Conservation (phyloP, 176 grass and related monocot genomes). For the Oryza glaberrima region DNA sequence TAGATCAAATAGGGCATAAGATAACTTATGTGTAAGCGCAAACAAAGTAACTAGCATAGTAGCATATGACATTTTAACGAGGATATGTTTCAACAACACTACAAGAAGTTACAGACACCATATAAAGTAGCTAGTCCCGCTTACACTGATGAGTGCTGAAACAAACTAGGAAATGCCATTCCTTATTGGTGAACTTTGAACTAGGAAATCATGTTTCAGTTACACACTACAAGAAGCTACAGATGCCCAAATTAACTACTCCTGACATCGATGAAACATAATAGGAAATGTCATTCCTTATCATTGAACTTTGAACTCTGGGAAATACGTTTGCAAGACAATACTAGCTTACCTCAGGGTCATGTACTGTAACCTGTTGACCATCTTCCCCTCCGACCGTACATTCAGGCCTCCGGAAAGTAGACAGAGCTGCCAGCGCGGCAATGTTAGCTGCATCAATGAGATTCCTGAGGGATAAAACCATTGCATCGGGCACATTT, state of each 20-base stretch:
- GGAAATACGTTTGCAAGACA: neutral
- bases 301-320: neutral
- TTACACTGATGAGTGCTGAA: neutral
- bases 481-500: neutral
- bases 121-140: neutral
- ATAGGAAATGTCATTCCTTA: neutral
- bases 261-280: neutral
- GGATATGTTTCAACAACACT: neutral
- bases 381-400: constrained; percentile 77
- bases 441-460: constrained; percentile 93
- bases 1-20: neutral
- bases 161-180: neutral
- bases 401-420: constrained; percentile 87
- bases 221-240: constrained; percentile 8
- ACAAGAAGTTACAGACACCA: constrained; percentile 10
- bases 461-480: constrained; percentile 66
- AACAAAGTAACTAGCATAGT: neutral
- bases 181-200: neutral
- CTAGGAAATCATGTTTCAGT: neutral
- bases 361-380: constrained; percentile 82
- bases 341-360: constrained; percentile 59
- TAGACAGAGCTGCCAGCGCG: constrained; percentile 82
- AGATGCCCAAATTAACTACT: neutral
- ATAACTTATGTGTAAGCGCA: neutral
- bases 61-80: neutral